phyloP scores from a whole-genome alignment of 164 flowering plant species.

The Tetracentron sinense region DNA sequence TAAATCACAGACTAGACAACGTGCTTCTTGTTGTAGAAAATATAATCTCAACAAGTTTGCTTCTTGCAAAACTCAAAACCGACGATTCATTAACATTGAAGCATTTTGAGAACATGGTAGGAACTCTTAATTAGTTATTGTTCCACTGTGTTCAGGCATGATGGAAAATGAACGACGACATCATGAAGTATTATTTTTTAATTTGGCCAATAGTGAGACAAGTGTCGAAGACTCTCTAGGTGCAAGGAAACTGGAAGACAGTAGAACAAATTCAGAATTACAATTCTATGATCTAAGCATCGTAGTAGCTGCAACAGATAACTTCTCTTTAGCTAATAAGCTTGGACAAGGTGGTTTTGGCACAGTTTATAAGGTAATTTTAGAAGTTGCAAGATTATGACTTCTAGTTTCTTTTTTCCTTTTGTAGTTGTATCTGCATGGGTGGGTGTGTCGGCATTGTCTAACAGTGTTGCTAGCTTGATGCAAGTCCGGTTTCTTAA shows the following conservation, averaged over 20 bases:
- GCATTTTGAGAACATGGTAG: background rate
- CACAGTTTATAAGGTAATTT: conserved; percentile 36
- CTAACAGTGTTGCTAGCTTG: background rate
- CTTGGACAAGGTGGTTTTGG: conserved; percentile 62
- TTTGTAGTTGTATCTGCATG: background rate
- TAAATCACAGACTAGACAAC: too few species aligned
- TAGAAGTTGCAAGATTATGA: background rate
- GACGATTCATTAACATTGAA: too few species aligned
- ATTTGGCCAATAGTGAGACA: background rate
- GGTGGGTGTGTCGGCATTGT: background rate
- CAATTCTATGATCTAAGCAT: conserved; percentile 18
- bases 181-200: background rate
- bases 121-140: background rate
- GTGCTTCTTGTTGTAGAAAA: background rate
- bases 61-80: too few species aligned
- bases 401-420: background rate
- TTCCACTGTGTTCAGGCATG: background rate
- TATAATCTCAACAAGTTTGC: background rate
- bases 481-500: background rate
- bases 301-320: conserved; percentile 30
- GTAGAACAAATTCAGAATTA: conserved; percentile 11
- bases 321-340: conserved; percentile 32
- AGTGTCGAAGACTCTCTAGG: background rate
- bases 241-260: conserved; percentile 7
- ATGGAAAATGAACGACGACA: background rate